phyloP scores from a whole-genome alignment of 805 yeast species.

The Barnettozyma sucrosica region DNA sequence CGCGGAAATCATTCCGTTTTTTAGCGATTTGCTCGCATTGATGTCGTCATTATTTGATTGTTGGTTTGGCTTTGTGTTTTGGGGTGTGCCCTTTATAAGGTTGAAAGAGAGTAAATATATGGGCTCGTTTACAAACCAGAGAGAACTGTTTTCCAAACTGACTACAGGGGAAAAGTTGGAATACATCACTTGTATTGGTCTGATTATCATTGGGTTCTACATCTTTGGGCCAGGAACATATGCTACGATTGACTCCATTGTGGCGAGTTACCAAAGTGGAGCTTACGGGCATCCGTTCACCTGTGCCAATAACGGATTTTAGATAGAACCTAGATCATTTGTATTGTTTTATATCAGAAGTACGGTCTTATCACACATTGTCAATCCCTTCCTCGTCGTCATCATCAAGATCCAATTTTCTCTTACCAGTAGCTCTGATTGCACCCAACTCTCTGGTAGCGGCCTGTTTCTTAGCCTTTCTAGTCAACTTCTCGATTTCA shows the following conservation, averaged over 20 bases:
- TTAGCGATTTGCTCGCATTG: conserved; percentile 48
- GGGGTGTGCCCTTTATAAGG: conserved; percentile 54
- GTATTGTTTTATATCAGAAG: not conserved
- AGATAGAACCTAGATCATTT: not conserved
- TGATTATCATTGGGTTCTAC: conserved; percentile 45
- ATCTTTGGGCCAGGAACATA: conserved; percentile 57
- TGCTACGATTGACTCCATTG: conserved; percentile 48
- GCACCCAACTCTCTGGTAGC: conserved; percentile 72
- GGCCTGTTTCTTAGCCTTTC: conserved; percentile 75
- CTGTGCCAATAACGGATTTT: conserved; percentile 41
- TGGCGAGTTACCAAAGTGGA: conserved; percentile 42
- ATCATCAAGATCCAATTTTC: conserved; percentile 60
- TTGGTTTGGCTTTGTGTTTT: conserved; percentile 60
- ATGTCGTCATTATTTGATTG: conserved; percentile 61
- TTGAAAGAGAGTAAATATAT: conserved; percentile 33
- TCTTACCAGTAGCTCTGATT: conserved; percentile 62
- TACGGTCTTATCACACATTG: not conserved
- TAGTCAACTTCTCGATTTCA: conserved; percentile 86
- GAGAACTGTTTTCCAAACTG: conserved; percentile 27
- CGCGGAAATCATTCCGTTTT: conserved; percentile 63
- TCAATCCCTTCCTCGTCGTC: conserved; percentile 25
- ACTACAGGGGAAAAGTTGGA: conserved; percentile 32
- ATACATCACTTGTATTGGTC: conserved; percentile 29
- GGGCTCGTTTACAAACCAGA: conserved; percentile 23
- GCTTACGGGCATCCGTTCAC: conserved; percentile 47